Conservation (phyloP, 257 asterid species). For the Lycium ferocissimum region DNA sequence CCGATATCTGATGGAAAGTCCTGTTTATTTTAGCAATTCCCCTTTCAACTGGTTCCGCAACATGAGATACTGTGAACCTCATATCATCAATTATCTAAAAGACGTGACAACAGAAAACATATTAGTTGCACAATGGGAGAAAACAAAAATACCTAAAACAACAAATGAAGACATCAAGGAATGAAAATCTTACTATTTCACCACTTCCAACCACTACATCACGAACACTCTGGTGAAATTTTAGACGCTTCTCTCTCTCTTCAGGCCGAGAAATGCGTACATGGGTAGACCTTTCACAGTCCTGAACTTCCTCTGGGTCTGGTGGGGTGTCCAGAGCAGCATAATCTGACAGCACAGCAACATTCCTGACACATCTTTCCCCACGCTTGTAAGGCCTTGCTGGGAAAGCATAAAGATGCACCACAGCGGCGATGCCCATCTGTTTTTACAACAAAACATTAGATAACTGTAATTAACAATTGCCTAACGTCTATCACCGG, state of each 20-base stretch:
- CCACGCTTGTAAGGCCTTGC: conserved; percentile 94
- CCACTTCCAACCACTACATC: conserved; percentile 97
- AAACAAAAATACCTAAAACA: conserved; percentile 24
- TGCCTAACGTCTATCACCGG: background rate
- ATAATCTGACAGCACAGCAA: conserved; percentile 89
- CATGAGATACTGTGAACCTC: conserved; percentile 97
- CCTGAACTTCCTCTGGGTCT: conserved; percentile 94
- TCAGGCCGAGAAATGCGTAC: conserved; percentile 63
- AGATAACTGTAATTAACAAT: conserved; percentile 32
- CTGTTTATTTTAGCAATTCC: conserved; percentile 83
- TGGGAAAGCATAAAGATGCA: conserved; percentile 93
- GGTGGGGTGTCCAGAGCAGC: conserved; percentile 90
- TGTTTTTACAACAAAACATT: conserved; percentile 47
- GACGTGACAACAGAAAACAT: background rate
- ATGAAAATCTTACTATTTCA: conserved; percentile 72
- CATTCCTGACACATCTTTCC: conserved; percentile 94
- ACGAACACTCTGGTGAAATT: conserved; percentile 88
- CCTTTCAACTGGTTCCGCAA: conserved; percentile 92
- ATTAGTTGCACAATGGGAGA: background rate
- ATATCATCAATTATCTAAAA: conserved; percentile 88
- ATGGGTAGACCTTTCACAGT: conserved; percentile 74
- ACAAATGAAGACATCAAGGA: conserved; percentile 22
- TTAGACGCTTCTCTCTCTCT: conserved; percentile 68
- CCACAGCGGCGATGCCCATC: conserved; percentile 99
- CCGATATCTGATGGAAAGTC: conserved; percentile 89